Evolutionary conservation across 2,329 filamentous ascomycete genomes (phyloP).

Genomic region (Diaporthe vaccinii): DNA sequence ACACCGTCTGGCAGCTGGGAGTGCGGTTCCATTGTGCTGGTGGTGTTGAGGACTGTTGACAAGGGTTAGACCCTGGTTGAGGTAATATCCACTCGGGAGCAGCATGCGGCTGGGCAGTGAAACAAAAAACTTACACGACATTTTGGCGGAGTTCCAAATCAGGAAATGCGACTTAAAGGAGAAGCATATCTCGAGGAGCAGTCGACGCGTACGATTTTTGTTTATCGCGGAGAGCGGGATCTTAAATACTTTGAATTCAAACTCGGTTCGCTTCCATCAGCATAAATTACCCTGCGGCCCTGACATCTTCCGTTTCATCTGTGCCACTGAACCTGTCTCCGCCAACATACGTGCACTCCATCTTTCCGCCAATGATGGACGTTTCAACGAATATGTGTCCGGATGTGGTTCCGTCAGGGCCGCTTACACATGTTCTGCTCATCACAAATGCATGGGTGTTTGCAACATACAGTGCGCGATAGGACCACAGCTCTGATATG

Average conservation of each 20-base stretch:
- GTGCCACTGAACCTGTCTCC: neutral
- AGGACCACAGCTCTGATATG: neutral
- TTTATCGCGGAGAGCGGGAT: neutral
- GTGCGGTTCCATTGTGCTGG: slow-evolving; percentile 57
- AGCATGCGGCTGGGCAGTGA: neutral
- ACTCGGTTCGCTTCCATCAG: neutral
- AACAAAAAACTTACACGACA: neutral
- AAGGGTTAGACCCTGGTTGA: neutral
- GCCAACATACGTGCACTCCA: neutral
- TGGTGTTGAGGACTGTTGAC: slow-evolving; percentile 58
- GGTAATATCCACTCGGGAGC: neutral
- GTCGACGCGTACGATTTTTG: neutral
- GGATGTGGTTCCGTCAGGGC: neutral
- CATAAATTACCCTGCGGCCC: neutral
- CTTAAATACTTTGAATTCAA: neutral
- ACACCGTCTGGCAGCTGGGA: slow-evolving; percentile 57
- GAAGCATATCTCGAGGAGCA: neutral
- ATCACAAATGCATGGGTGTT: neutral
- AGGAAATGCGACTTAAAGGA: neutral
- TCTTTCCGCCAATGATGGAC: neutral
- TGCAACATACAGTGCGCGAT: neutral
- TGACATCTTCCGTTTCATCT: slow-evolving; percentile 17
- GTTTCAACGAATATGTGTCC: neutral
- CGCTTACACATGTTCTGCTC: slow-evolving; percentile 4
- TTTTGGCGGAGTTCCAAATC: neutral